These are phyloP conservation scores for Cupressus sempervirens DNA, from an alignment of 75 land plant genomes.

Conservation along the genomic window DNA sequence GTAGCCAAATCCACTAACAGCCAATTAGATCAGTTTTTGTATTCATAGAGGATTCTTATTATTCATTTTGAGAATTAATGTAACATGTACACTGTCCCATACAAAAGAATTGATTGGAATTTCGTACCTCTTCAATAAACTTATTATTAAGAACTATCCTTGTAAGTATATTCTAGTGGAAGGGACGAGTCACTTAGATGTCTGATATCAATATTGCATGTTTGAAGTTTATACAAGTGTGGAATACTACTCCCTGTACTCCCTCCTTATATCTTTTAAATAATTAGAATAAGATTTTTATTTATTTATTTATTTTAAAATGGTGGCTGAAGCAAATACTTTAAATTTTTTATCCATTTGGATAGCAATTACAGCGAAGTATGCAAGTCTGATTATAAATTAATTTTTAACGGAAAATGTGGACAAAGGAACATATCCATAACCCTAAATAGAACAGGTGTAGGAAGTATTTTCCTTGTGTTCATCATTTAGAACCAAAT, in stretches of 20 bases:
- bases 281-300: neutral
- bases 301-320: no score
- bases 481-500: neutral
- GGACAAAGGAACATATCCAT: neutral
- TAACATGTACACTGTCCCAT: no score
- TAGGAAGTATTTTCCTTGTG: neutral
- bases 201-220: neutral
- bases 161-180: no score
- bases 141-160: no score
- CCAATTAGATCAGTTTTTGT: no score
- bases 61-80: no score
- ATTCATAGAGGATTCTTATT: no score
- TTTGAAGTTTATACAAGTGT: neutral
- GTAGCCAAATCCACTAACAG: no score
- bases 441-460: neutral
- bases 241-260: neutral
- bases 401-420: neutral
- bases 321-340: neutral
- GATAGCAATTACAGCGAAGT: neutral
- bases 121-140: no score
- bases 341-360: neutral
- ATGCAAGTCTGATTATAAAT: neutral
- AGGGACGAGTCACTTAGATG: neutral
- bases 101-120: no score
- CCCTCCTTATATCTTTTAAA: neutral